Evolutionary conservation across 352 stramenopile species (phyloP), one percentile per base, ranked within the genome.

Genomic region (Hyaloperonospora arabidopsidis): DNA sequence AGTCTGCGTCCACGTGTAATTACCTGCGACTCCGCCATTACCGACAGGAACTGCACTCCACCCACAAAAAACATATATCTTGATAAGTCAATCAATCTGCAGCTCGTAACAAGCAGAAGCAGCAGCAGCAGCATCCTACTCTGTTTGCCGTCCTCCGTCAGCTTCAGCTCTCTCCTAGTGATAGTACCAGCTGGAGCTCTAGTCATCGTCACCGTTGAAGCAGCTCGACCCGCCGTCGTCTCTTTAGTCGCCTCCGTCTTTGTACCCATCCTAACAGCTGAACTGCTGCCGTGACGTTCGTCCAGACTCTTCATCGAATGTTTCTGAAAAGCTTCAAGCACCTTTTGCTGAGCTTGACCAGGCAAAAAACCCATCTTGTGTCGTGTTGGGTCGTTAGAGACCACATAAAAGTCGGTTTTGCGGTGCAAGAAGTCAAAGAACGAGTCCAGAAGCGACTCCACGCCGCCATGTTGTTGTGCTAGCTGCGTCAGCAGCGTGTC

Each of bases 1-100:
- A 4, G 87, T 98, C 73, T 99, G 97, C n/a, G 95, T 98, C 96
- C 96, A 99, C 15, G 86, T 80, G 73, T 99, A 99, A 45, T 89
- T 83, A 21, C 79, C 72, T 5, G 82, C 87, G 14, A 63, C 59
- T 5, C 86, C 89, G 12, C 92, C 92, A 54, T 97, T 99, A 11
- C 86, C 94, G 14, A 87, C 63, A 21, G 95, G 86, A 21, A 91
- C 90, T 93, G 43, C 13, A 54, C 41, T 12, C 36, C 38, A 43
- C 17, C 60, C 14, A 44, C 22, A 32, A 47, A 2, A 14, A 12
- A 48, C n/a, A 14, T 43, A 11, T 15, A 13, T 41, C 13, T n/a
- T 11, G 35, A 18, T 18, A 41, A 5, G 12, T 11, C 13, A 41
- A 41, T 18, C 12, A 41, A n/a, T n/a, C n/a, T n/a, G n/a, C n/a